Conservation (phyloP, 495 filamentous ascomycete species). For the Xylaria acuta region DNA sequence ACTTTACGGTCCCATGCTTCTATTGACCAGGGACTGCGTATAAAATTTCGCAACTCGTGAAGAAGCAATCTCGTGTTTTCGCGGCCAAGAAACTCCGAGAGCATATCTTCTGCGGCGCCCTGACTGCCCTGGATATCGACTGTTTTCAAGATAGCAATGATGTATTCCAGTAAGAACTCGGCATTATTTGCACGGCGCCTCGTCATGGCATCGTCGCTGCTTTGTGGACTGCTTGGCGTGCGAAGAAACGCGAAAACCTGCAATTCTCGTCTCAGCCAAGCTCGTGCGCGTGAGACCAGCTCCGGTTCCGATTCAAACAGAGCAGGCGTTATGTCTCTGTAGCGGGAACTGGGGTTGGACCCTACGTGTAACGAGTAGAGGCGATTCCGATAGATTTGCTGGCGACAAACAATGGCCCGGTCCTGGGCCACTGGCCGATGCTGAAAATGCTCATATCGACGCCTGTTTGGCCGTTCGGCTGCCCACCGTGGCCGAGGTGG, state of each 20-base stretch:
- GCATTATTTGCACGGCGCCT: constrained; percentile 71
- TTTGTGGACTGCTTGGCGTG: constrained; percentile 29
- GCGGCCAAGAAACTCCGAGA: constrained; percentile 84
- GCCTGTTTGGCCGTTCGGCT: constrained; percentile 26
- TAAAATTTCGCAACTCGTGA: constrained; percentile 82
- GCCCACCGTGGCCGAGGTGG: constrained; percentile 9
- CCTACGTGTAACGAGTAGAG: constrained; percentile 87
- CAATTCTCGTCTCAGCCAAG: constrained; percentile 87
- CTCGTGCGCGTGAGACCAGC: constrained; percentile 80
- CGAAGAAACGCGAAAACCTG: constrained; percentile 81
- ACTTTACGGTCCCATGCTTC: constrained; percentile 83
- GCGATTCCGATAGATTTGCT: constrained; percentile 75
- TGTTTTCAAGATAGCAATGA: constrained; percentile 85
- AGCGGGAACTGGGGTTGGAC: constrained; percentile 77
- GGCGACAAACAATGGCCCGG: constrained; percentile 69
- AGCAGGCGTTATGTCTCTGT: constrained; percentile 74
- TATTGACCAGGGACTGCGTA: constrained; percentile 77
- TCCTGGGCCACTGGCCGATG: constrained; percentile 42
- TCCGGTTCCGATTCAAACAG: constrained; percentile 67
- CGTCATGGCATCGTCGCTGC: constrained; percentile 40
- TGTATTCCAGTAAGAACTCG: constrained; percentile 89
- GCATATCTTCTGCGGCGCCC: constrained; percentile 85
- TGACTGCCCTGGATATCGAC: constrained; percentile 86
- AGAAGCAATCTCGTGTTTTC: constrained; percentile 80
- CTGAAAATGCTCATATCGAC: constrained; percentile 30